Evolutionary conservation across 139 green algal species (phyloP), one percentile per base, ranked within the genome.

Genomic region (Gonium pectorale): DNA sequence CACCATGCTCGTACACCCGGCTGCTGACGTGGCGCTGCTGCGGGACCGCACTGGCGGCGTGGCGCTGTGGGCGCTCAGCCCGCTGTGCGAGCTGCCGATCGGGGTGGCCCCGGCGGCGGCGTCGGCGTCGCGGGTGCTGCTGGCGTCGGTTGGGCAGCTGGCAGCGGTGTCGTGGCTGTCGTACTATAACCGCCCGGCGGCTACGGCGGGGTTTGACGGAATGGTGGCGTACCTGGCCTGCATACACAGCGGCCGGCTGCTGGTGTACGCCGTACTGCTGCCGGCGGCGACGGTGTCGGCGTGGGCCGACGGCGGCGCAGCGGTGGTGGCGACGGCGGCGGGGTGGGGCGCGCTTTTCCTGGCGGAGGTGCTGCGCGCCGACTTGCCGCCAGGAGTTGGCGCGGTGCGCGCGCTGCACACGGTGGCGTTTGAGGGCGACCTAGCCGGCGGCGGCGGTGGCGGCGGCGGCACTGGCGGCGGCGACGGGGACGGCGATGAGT

Each of bases 41-140:
- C 67, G 54, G 21, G 80, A 86, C 67, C 80, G 67, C 31, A 86
- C 80, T n/a, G 86, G 86, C 40, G 59, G 54, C 22, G 67, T 90
- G 0, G 74, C 73, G 11, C n/a, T 90, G 19, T 90, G 86, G 86
- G 59, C 72, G 27, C 74, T 90, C 4, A 22, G 27, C 2, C 86
- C 86, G 49, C 15, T 90, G 41, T 38, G 46, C 51, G 80, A 70
- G 67, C 86, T 90, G 80, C 80, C 80, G 9, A 3, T 70, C 8
- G 67, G 38, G 0, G 38, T 79, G 5, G 37, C 31, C 64, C 79
- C 79, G 27, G 46, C 38, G 21, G 63, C 79, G 8, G 64, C 66
- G 1, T 75, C 79, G 8, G 79, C 79, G 4, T 26, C 54, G 31
- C 62, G 59, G 27, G 77, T 51, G 60, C 77, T 83, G 31, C 59